Evolutionary conservation across 805 yeast species (phyloP), one percentile per base, ranked within the genome.

Genomic region (Suhomyces sp.): DNA sequence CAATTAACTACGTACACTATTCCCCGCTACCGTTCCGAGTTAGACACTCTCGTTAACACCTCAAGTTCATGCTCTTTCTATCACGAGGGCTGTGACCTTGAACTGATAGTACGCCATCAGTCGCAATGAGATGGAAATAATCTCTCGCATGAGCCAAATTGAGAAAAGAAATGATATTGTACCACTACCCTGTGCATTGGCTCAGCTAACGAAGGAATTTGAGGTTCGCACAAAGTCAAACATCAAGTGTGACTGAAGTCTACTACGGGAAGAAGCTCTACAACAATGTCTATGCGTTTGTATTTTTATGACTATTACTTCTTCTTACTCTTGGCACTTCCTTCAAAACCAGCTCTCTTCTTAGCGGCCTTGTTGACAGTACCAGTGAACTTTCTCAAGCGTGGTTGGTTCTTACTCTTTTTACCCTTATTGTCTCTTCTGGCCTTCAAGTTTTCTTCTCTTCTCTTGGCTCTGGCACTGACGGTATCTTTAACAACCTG

Each of bases 321-420:
- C 59, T 66, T 71, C 58, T 74, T 73, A 26, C 74, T 66, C 57
- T 76, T 75, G 49, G 78, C 78, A 53, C 81, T 74, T 23, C 97
- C 97, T 75, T 91, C 97, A 67, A 91, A 91, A 0, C 97, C 97
- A n/a, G 97, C 96, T 68, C 94, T 74, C 60, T 75, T 75, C 59
- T 73, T 73, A 49, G 66, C 65, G 62, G 77, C 76, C 56, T 82
- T 80, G 51, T 74, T 76, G 27, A 78, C 77, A 19, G 72, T 70
- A 36, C 86, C 85, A 40, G 82, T 82, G 67, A 84, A 86, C 63
- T 84, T 83, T 67, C 82, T 82, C 74, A 84, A 84, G 69, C 83
- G 87, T 49, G 81, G 82, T 69, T 85, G 90, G 52, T 88, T 80
- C 67, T 87, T 88, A 59, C 88, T 80, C 69, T 86, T 86, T 62